phyloP scores from a whole-genome alignment of 441 rosid species.

The Gossypium aridum region DNA sequence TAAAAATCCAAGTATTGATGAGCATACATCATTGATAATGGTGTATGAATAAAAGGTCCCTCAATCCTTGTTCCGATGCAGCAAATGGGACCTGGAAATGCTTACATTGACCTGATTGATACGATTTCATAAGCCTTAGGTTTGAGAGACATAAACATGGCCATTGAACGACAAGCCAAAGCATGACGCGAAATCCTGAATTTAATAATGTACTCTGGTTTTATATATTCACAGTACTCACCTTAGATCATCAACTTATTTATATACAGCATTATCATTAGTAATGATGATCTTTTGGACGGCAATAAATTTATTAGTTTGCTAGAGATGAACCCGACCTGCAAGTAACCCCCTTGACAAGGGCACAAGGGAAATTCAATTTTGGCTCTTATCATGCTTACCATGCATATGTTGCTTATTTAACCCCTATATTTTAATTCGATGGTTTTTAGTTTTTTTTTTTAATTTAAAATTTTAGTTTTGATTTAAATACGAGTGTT shows the following conservation, averaged over 20 bases:
- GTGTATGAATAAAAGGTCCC: constrained; percentile 10
- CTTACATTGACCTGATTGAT: constrained; percentile 23
- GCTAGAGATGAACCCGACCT: constrained; percentile 5
- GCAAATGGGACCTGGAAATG: constrained; percentile 24
- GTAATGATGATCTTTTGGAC: not conserved
- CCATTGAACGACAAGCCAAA: constrained; percentile 25
- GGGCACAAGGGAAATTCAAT: constrained; percentile 3
- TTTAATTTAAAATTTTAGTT: no score
- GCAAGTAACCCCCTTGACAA: not conserved
- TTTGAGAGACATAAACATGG: constrained; percentile 7
- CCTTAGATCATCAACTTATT: not conserved
- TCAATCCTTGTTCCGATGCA: constrained; percentile 14
- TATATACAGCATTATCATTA: not conserved
- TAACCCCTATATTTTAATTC: not conserved
- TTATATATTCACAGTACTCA: not conserved
- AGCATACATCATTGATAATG: not conserved
- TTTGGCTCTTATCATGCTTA: not conserved
- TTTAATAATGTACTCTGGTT: constrained; percentile 15
- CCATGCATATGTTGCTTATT: no score
- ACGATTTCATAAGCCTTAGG: constrained; percentile 14
- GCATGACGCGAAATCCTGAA: constrained; percentile 31
- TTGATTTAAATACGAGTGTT: no score
- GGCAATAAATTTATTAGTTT: constrained; percentile 23
- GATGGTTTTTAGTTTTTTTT: no score
- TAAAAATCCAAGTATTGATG: not conserved